Evolutionary conservation across 352 stramenopile genomes (phyloP), one percentile per base, ranked within the genome.

Genomic region (Globisporangium cederbergense): DNA sequence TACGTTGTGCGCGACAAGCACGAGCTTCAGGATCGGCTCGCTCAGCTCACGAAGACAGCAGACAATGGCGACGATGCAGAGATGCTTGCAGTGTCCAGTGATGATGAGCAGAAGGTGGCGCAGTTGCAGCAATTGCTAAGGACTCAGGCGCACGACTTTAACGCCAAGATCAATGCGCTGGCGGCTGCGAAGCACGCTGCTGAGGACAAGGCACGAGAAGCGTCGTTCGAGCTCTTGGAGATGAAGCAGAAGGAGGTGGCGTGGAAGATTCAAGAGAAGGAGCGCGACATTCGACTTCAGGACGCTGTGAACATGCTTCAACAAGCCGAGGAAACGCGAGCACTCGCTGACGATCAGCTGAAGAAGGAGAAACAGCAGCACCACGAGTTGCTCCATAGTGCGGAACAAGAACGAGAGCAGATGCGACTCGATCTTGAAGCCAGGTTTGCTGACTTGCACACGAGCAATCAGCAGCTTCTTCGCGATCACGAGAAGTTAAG

Each of bases 1-100:
- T 70, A 77, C 42, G 79, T 91, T 1, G 68, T 94, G 60, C 79
- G 71, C 10, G 86, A 94, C 62, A 94, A 94, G 58, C 83, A 94
- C 43, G 79, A 86, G 6, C 68, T 94, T 20, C 77, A 86, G 66
- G 77, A 83, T 58, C 74, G 75, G 11, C 63, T 83, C 25, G 1
- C 45, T 4, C 49, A 22, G 14, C 11, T 82, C 13, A 56, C 74
- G 4, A 65, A 77, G 13, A 25, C 56, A 42, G 4, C 16, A 2
- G 36, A 25, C 16, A 14, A 34, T 16, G 30, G 20, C 14, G 38
- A 49, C 16, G 36, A 64, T 49, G 5, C 36, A 32, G 46, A 58
- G 2, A 47, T 45, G n/a, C n/a, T 1, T 34, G 16, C 20, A 16
- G 61, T 18, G 1, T 67, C 68, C 14, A 18, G 16, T 58, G 60